Conservation (phyloP, 305 asterid genomes). For the Fraxinus floribunda region DNA sequence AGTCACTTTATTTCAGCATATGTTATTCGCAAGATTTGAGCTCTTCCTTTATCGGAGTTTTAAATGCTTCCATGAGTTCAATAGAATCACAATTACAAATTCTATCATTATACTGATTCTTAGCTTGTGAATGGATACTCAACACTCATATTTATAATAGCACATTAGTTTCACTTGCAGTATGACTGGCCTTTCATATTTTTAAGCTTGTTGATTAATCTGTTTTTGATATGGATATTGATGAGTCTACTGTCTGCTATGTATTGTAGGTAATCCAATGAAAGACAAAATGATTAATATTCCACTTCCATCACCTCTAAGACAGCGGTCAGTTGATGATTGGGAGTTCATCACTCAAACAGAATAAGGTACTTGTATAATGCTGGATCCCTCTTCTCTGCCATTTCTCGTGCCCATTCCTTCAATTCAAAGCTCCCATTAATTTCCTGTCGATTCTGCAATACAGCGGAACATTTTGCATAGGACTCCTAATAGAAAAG, state of each 20-base stretch:
- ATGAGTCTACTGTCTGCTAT: slow-evolving; percentile 14
- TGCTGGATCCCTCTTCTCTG: not conserved
- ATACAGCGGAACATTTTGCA: not conserved
- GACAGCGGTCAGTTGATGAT: slow-evolving; percentile 74
- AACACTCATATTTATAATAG: not conserved
- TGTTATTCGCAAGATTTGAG: slow-evolving; percentile 6
- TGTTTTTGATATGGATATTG: slow-evolving; percentile 17
- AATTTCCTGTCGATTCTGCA: not conserved
- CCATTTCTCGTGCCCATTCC: not conserved
- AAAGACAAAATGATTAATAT: slow-evolving; percentile 66
- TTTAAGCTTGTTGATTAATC: not conserved
- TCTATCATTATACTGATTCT: not conserved
- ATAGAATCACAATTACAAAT: slow-evolving; percentile 1
- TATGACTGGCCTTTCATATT: not conserved
- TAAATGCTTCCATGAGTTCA: not conserved
- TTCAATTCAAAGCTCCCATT: not conserved
- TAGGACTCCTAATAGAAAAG: not conserved
- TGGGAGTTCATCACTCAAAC: slow-evolving; percentile 77
- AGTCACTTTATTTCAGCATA: not conserved
- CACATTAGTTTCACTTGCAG: slow-evolving; percentile 1
- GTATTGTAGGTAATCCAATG: slow-evolving; percentile 35
- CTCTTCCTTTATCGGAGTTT: not conserved
- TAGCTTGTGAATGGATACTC: not conserved
- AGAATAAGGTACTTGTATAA: slow-evolving; percentile 63
- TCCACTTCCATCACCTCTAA: slow-evolving; percentile 68